Evolutionary conservation across 139 green algal genomes (phyloP).

Genomic region (Chlorella sp.): DNA sequence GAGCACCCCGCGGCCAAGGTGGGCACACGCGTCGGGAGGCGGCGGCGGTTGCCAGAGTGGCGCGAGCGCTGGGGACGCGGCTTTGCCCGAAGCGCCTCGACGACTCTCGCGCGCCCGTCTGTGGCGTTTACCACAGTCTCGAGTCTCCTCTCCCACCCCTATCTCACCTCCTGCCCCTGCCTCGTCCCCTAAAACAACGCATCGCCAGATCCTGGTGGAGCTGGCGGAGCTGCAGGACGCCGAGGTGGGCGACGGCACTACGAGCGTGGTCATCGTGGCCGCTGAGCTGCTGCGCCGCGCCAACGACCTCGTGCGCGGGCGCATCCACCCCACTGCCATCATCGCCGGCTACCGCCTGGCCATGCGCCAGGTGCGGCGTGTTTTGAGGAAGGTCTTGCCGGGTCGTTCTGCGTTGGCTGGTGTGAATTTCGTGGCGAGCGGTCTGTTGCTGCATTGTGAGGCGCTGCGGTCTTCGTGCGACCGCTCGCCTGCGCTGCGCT

Average conservation of each 20-base stretch:
- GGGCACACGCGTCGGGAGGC: neutral
- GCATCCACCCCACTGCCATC: constrained; percentile 98
- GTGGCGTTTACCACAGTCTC: too few species aligned
- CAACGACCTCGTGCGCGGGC: constrained; percentile 93
- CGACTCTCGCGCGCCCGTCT: too few species aligned
- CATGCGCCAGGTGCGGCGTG: constrained; percentile 86
- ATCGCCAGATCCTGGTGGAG: constrained; percentile 99
- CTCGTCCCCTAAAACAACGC: too few species aligned
- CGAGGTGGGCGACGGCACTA: constrained; percentile 99
- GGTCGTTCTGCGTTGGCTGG: neutral
- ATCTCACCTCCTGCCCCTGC: neutral
- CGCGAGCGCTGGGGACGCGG: neutral
- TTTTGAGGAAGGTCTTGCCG: neutral
- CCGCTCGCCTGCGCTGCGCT: neutral
- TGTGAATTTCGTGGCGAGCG: too few species aligned
- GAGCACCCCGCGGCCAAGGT: constrained; percentile 99
- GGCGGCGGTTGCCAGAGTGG: neutral
- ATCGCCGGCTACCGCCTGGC: constrained; percentile 96
- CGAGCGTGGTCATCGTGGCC: constrained; percentile 97
- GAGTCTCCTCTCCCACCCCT: neutral
- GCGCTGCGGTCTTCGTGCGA: neutral
- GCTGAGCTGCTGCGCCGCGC: constrained; percentile 95
- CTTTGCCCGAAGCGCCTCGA: neutral
- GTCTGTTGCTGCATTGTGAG: neutral
- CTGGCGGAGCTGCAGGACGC: constrained; percentile 97